Percentiles rank a stretch among this genome's conserved stretches.
Evolutionary conservation across 2,329 filamentous ascomycete genomes (phyloP).

Genomic region (Xylaria sp.): DNA sequence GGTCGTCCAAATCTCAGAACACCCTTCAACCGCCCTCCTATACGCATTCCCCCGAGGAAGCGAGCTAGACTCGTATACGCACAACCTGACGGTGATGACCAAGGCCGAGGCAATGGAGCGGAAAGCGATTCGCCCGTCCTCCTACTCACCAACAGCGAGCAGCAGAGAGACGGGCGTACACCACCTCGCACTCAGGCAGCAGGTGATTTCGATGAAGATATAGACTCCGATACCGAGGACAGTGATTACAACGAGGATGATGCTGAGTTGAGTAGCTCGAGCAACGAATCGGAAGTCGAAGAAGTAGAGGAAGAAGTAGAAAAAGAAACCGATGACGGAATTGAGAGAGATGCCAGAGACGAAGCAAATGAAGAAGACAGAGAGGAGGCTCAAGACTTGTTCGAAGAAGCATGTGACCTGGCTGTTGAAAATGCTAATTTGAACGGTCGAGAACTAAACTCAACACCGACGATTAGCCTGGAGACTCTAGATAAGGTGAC

Average conservation of each 20-base stretch:
- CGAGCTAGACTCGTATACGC: constrained; percentile 63
- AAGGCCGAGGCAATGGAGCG: constrained; percentile 46
- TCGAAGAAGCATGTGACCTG: constrained; percentile 57
- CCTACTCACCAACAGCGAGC: constrained; percentile 50
- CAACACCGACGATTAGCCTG: constrained; percentile 28
- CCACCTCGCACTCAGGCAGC: constrained; percentile 40
- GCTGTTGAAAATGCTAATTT: constrained; percentile 52
- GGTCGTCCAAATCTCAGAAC: constrained; percentile 75
- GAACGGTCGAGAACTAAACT: constrained; percentile 25
- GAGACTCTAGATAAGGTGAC: constrained; percentile 49
- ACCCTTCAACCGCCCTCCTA: constrained; percentile 68
- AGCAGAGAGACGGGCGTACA: constrained; percentile 21
- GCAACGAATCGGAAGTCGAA: constrained; percentile 1
- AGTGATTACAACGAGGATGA: constrained; percentile 39
- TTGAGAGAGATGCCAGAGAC: not conserved
- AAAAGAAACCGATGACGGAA: constrained; percentile 48
- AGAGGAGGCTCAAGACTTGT: constrained; percentile 51
- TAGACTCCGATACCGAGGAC: constrained; percentile 43
- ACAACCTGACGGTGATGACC: constrained; percentile 42
- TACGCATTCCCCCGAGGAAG: constrained; percentile 80
- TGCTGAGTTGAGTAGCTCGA: constrained; percentile 17
- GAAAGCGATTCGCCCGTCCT: constrained; percentile 45
- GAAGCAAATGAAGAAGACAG: not conserved
- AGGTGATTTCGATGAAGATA: constrained; percentile 50
- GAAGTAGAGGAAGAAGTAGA: constrained; percentile 7